Percentiles rank a stretch among this genome's conserved stretches.
Conservation (phyloP, 441 rosid genomes). For the Jatropha multifida region DNA sequence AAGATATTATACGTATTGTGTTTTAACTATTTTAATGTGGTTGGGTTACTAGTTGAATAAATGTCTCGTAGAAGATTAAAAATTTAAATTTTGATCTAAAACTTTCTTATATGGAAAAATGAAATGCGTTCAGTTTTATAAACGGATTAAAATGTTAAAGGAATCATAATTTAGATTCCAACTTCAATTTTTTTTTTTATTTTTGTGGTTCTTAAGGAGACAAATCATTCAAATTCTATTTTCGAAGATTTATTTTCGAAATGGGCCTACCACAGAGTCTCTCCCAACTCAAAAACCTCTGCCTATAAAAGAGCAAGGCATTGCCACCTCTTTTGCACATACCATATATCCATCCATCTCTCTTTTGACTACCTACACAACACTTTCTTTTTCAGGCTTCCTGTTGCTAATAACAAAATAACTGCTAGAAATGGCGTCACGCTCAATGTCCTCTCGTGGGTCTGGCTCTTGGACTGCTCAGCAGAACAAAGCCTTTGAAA, state of each 20-base stretch:
- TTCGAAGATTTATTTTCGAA: conserved; percentile 43
- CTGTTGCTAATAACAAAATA: background rate
- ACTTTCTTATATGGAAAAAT: no score
- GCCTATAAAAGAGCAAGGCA: conserved; percentile 52
- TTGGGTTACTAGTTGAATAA: no score
- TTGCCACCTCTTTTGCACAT: conserved; percentile 44
- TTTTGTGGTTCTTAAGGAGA: conserved; percentile 49
- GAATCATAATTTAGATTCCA: no score
- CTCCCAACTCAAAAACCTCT: conserved; percentile 11
- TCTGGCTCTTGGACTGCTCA: conserved; percentile 73
- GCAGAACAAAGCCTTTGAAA: conserved; percentile 92
- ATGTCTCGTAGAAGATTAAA: no score
- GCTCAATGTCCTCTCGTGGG: conserved; percentile 68
- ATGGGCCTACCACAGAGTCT: conserved; percentile 26
- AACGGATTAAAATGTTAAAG: no score
- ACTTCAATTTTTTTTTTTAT: background rate
- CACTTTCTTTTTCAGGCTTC: background rate
- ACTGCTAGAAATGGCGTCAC: conserved; percentile 51
- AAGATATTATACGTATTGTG: no score
- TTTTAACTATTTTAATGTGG: no score
- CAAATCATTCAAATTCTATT: conserved; percentile 55
- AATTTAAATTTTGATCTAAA: no score
- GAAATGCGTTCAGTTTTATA: no score
- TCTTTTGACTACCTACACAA: background rate
- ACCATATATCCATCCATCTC: conserved; percentile 19